These are phyloP conservation scores for Lasiodiplodia sp. DNA, from an alignment of 2,329 filamentous ascomycete species.

Conservation along the genomic window DNA sequence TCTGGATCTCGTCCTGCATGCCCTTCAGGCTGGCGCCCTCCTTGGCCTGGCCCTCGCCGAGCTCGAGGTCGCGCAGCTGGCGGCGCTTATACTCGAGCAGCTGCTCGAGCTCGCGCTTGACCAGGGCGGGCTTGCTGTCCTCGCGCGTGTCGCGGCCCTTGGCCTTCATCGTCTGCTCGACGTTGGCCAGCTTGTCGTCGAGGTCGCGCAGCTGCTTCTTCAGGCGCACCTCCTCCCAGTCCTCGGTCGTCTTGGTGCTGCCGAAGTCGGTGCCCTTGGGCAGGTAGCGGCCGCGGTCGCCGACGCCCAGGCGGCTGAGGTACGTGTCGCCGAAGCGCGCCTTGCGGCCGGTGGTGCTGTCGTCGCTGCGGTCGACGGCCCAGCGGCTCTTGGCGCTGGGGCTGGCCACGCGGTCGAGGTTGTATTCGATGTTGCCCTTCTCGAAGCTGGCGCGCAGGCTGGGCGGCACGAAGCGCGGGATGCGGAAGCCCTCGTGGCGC, in stretches of 20 bases:
- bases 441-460: slow-evolving; percentile 93
- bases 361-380: slow-evolving; percentile 79
- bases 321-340: slow-evolving; percentile 98
- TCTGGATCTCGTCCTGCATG: slow-evolving; percentile 83
- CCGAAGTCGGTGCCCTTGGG: slow-evolving; percentile 90
- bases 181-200: slow-evolving; percentile 83
- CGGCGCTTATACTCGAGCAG: slow-evolving; percentile 92
- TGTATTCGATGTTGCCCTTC: slow-evolving; percentile 95
- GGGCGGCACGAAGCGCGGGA: slow-evolving; percentile 88
- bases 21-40: slow-evolving; percentile 77
- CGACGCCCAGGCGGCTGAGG: slow-evolving; percentile 82
- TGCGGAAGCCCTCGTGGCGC: slow-evolving; percentile 92
- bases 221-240: slow-evolving; percentile 96
- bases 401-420: slow-evolving; percentile 76
- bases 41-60: slow-evolving; percentile 71
- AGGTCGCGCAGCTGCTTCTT: slow-evolving; percentile 92
- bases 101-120: slow-evolving; percentile 94
- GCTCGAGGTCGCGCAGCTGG: slow-evolving; percentile 77
- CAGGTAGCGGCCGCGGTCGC: slow-evolving; percentile 75
- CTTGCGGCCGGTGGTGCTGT: slow-evolving; percentile 86
- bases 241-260: slow-evolving; percentile 80
- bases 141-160: slow-evolving; percentile 64
- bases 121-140: slow-evolving; percentile 83
- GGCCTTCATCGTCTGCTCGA: slow-evolving; percentile 73
- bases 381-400: slow-evolving; percentile 69